Conservation (phyloP, 108 stramenopile species). For the Schizochytrium sp. region DNA sequence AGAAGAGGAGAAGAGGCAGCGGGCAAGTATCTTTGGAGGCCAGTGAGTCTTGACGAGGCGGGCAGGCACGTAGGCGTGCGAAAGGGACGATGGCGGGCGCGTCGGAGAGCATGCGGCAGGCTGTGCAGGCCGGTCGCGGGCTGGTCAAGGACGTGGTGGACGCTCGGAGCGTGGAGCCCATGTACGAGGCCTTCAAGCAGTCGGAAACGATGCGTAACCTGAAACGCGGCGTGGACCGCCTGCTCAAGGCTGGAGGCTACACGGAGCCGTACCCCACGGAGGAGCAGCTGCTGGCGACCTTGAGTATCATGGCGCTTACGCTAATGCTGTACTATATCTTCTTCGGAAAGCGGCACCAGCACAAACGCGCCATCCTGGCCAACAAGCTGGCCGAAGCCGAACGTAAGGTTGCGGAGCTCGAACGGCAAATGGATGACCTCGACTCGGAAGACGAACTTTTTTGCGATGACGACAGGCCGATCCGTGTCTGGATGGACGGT, state of each 20-base stretch:
- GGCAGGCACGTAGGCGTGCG: no score
- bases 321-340: background rate
- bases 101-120: background rate
- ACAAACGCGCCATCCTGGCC: background rate
- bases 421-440: background rate
- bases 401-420: background rate
- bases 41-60: no score
- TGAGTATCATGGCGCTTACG: background rate
- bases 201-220: background rate
- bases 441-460: background rate
- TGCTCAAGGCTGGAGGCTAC: background rate
- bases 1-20: no score
- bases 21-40: no score
- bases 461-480: background rate
- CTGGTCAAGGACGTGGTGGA: background rate
- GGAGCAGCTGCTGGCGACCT: constrained; percentile 14
- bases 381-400: constrained; percentile 13
- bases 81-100: background rate
- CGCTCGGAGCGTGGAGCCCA: constrained; percentile 8
- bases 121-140: background rate
- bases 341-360: background rate
- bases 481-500: constrained; percentile 53
- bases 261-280: constrained; percentile 9
- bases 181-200: background rate
- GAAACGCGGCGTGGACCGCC: background rate